Evolutionary conservation across 1,284 basidiomycete genomes (phyloP).

Genomic region (Cerrena zonata): DNA sequence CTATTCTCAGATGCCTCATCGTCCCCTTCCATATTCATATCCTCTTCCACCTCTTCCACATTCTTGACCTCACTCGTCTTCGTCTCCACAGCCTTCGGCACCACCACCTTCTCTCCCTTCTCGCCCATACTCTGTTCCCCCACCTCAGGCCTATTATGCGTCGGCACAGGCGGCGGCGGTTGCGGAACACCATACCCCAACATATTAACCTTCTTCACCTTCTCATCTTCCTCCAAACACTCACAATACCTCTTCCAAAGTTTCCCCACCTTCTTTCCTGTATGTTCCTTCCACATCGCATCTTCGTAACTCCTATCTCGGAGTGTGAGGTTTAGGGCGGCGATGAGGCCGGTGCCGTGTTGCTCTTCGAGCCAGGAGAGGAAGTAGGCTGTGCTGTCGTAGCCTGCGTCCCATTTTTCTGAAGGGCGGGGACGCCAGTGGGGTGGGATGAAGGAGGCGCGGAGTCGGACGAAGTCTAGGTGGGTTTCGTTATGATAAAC

Average conservation of each 20-base stretch:
- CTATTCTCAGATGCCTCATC: too few relatives aligned
- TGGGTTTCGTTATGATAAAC: background rate
- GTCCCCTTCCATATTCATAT: too few relatives aligned
- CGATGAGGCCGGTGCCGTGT: conserved; percentile 46
- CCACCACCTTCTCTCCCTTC: background rate
- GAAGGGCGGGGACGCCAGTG: conserved; percentile 51
- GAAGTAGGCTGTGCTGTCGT: conserved; percentile 65
- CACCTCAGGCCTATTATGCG: background rate
- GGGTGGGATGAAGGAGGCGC: conserved; percentile 51
- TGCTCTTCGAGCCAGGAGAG: conserved; percentile 62
- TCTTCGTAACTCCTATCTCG: conserved; percentile 44
- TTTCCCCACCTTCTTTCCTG: conserved; percentile 44
- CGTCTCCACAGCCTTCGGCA: too few relatives aligned
- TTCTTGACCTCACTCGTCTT: too few relatives aligned
- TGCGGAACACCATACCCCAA: background rate
- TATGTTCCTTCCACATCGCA: conserved; percentile 46
- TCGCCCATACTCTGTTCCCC: background rate
- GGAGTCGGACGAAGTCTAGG: conserved; percentile 65
- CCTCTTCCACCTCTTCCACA: too few relatives aligned
- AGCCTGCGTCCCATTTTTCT: conserved; percentile 66
- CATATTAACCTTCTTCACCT: background rate
- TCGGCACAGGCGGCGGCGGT: too few relatives aligned
- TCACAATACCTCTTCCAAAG: conserved; percentile 54
- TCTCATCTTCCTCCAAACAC: conserved; percentile 24
- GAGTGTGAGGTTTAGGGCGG: conserved; percentile 51